These are phyloP conservation scores for Tilletiaria anomala DNA, from an alignment of 1,284 basidiomycete genomes.

Conservation along the genomic window DNA sequence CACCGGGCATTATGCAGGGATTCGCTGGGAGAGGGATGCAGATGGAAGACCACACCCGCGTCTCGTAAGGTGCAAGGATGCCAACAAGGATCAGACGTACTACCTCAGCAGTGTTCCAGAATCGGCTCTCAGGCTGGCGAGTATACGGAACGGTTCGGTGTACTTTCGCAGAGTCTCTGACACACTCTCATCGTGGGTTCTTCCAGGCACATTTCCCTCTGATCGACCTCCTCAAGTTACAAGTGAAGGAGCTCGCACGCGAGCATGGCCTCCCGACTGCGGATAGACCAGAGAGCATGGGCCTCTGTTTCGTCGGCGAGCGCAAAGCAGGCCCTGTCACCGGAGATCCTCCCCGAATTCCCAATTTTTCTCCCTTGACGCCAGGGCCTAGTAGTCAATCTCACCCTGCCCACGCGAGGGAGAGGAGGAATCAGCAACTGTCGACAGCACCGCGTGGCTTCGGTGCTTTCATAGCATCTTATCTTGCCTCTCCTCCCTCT, in stretches of 20 bases:
- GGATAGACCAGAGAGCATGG: constrained; percentile 73
- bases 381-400: too few relatives aligned
- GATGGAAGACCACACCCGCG: not conserved
- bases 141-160: too few relatives aligned
- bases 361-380: too few relatives aligned
- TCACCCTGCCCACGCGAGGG: too few relatives aligned
- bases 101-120: constrained; percentile 53
- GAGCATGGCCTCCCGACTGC: constrained; percentile 60
- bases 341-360: too few relatives aligned
- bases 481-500: too few relatives aligned
- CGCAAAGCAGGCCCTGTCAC: too few relatives aligned
- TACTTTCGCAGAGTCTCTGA: too few relatives aligned
- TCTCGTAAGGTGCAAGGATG: constrained; percentile 19
- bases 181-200: not conserved
- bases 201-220: constrained; percentile 54
- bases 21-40: constrained; percentile 43
- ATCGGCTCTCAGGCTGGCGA: constrained; percentile 4
- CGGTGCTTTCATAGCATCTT: too few relatives aligned
- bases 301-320: constrained; percentile 85
- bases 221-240: constrained; percentile 29
- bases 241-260: constrained; percentile 65
- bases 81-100: constrained; percentile 78
- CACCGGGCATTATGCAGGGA: constrained; percentile 82
- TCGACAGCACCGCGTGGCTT: too few relatives aligned
- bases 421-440: too few relatives aligned